These are phyloP conservation scores for Pseudevernia furfuracea DNA, from an alignment of 495 filamentous ascomycete species.

Conservation along the genomic window DNA sequence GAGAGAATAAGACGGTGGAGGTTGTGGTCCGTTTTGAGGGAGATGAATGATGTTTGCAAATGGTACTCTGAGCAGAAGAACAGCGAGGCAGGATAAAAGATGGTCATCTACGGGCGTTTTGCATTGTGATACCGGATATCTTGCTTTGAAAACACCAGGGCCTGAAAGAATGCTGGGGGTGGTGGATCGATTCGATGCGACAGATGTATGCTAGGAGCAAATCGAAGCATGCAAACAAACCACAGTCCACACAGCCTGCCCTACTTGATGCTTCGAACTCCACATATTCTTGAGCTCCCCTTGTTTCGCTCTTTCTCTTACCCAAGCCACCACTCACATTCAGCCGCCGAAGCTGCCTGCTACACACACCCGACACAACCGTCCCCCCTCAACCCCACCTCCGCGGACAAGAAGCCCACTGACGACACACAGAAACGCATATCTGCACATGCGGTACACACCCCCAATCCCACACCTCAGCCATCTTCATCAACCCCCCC, in stretches of 20 bases:
- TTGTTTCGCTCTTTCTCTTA: too few species aligned
- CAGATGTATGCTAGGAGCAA: constrained; percentile 11
- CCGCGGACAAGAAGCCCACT: too few species aligned
- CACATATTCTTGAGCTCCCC: too few species aligned
- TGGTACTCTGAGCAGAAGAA: neutral
- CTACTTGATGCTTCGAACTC: too few species aligned
- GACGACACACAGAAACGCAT: too few species aligned
- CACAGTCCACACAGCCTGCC: too few species aligned
- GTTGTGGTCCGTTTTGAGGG: neutral
- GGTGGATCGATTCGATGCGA: neutral
- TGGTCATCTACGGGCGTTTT: neutral
- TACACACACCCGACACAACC: neutral
- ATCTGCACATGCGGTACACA: too few species aligned
- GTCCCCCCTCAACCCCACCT: too few species aligned
- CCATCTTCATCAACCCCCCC: too few species aligned
- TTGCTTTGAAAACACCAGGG: constrained; percentile 1
- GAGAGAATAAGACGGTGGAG: neutral
- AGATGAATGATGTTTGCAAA: neutral
- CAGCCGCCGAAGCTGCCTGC: neutral
- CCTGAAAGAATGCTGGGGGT: neutral
- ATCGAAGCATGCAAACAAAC: constrained; percentile 4
- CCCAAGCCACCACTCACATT: neutral
- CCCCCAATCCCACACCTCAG: too few species aligned
- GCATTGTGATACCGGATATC: constrained; percentile 17
- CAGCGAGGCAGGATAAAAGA: constrained; percentile 1